Evolutionary conservation across 2,329 filamentous ascomycete genomes (phyloP), one percentile per base, ranked within the genome.

Genomic region (Fusarium lateritium): DNA sequence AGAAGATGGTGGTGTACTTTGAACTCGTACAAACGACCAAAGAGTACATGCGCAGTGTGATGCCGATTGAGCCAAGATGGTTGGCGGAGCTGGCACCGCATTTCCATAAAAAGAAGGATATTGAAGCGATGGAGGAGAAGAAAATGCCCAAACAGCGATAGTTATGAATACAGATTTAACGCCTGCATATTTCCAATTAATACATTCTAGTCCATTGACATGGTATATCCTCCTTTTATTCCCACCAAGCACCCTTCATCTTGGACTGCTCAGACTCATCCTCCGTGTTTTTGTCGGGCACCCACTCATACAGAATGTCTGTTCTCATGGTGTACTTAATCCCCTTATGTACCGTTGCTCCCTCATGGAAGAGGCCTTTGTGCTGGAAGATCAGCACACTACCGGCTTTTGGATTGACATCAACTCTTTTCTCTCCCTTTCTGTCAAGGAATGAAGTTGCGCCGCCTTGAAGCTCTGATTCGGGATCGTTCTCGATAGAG

Each of bases 41-140:
- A 83, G 95, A 98, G 83, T 99, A 95, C 79, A 97, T 97, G 90
- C 86, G 95, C 24, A 93, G 89, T 74, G 92, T 92, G 61, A 91
- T 97, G 85, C 94, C 94, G 2, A 88, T 98, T 53, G 90, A 97
- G 76, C 85, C 92, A 0, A 89, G 90, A 76, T 98, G 94, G 94
- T 78, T 99, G 73, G 88, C 89, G 8, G 95, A 98, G 80, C 89
- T 96, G 64, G 96, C 96, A 65, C 95, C 95, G 66, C 96, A 98
- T 82, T 97, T 94, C 76, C 93, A 98, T 79, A 98, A 97, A 82
- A 92, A 92, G 82, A 92, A 94, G 81, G 94, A 98, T 76, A 79
- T 98, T 40, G 95, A 98, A 75, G 90, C 86, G 19, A 77, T 97
- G 72, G 93, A 94, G 75, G 92, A 93, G 62, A 92, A 88, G 82